phyloP scores from a whole-genome alignment of 768 basidiomycete species.

The Mycena belliarum region DNA sequence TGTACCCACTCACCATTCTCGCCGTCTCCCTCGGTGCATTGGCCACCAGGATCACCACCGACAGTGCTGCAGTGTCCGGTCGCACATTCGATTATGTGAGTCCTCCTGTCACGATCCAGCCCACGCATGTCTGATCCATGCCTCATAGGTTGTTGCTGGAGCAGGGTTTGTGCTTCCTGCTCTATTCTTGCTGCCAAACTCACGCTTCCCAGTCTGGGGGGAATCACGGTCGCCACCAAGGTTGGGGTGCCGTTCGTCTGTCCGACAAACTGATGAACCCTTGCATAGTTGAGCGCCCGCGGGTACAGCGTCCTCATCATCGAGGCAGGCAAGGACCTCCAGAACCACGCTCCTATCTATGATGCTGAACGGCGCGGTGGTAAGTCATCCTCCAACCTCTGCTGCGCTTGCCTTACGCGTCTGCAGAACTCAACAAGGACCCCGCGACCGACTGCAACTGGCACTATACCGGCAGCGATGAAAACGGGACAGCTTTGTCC shows the following conservation, averaged over 20 bases:
- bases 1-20: neutral
- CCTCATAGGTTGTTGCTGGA: slow-evolving; percentile 13
- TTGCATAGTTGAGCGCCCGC: slow-evolving; percentile 13
- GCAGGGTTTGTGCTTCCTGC: slow-evolving; percentile 1
- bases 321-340: slow-evolving; percentile 18
- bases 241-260: neutral
- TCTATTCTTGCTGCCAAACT: neutral
- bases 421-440: slow-evolving; percentile 1
- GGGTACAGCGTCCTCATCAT: slow-evolving; percentile 17
- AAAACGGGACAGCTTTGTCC: slow-evolving; percentile 10
- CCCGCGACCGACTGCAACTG: slow-evolving; percentile 19
- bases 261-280: too few relatives aligned
- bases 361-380: slow-evolving; percentile 16
- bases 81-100: slow-evolving; percentile 19
- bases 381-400: neutral
- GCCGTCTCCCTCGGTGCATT: neutral
- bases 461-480: slow-evolving; percentile 11
- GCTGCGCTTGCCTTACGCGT: neutral
- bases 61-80: slow-evolving; percentile 5
- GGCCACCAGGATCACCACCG: slow-evolving; percentile 7
- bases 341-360: slow-evolving; percentile 13
- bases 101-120: neutral
- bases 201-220: slow-evolving; percentile 2
- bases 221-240: slow-evolving; percentile 18
- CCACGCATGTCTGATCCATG: neutral